A percentile compares a stretch with the other conserved stretches of the same genome.
Evolutionary conservation across 2,329 filamentous ascomycete genomes (phyloP).

Genomic region (Leptographium lundbergii): DNA sequence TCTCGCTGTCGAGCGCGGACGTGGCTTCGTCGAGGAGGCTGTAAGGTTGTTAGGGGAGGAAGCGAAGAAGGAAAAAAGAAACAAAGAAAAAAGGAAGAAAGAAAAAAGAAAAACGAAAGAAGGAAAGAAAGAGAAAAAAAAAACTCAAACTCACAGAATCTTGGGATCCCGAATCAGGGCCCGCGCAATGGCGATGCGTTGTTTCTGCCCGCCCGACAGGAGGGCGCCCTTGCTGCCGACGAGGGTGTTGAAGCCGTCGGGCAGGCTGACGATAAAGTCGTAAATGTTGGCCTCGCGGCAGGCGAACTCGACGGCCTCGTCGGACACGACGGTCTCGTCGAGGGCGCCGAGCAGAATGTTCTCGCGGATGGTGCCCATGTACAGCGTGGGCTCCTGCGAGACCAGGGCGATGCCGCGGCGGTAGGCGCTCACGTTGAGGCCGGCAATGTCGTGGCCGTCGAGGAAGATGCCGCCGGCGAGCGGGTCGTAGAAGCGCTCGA

Average conservation of each 20-base stretch:
- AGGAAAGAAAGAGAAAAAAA: not conserved
- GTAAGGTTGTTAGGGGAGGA: not conserved
- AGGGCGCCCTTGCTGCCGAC: constrained; percentile 81
- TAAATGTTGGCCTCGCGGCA: constrained; percentile 89
- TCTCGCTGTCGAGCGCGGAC: constrained; percentile 62
- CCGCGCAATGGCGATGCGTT: constrained; percentile 85
- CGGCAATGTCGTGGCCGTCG: constrained; percentile 71
- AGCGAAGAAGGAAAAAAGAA: not conserved
- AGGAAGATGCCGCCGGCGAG: constrained; percentile 67
- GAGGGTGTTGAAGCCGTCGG: constrained; percentile 69
- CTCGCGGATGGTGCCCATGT: constrained; percentile 81
- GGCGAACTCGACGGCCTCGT: constrained; percentile 61
- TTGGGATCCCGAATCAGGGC: constrained; percentile 85
- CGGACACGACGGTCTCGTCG: constrained; percentile 46
- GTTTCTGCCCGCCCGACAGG: constrained; percentile 84
- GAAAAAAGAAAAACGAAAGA: not conserved
- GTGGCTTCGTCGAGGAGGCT: constrained; percentile 68
- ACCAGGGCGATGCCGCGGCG: constrained; percentile 76
- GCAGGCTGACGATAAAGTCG: constrained; percentile 77
- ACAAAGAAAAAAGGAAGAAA: no score
- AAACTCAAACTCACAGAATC: constrained; percentile 38
- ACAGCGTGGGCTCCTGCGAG: constrained; percentile 86
- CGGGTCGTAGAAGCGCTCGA: constrained; percentile 93
- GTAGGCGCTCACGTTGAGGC: constrained; percentile 76
- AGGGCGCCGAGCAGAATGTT: constrained; percentile 76